Percentiles rank a stretch among this genome's conserved stretches.
Conservation (phyloP, 1,139 yeast genomes). For the Kodamaea sp. region DNA sequence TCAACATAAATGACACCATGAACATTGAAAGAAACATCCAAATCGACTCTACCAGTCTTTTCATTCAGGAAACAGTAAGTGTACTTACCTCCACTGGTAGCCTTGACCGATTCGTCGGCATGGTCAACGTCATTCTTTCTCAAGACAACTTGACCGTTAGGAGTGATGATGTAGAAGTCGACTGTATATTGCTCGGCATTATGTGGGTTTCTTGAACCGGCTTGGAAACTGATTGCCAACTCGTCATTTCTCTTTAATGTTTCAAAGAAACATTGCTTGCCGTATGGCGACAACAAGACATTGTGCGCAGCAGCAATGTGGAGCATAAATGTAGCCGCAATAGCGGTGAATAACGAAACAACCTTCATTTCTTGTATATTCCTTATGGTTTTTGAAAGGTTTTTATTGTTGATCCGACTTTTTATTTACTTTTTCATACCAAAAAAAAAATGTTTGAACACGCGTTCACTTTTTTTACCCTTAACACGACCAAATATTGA, state of each 20-base stretch:
- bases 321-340: slow-evolving; percentile 6
- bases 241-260: slow-evolving; percentile 78
- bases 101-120: slow-evolving; percentile 73
- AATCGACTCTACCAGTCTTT: slow-evolving; percentile 63
- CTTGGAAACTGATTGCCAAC: slow-evolving; percentile 86
- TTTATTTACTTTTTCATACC: background rate
- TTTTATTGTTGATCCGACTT: slow-evolving; percentile 6
- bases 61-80: slow-evolving; percentile 92
- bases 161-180: slow-evolving; percentile 68
- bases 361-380: slow-evolving; percentile 5
- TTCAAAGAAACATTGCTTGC: slow-evolving; percentile 88
- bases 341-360: slow-evolving; percentile 2
- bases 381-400: background rate
- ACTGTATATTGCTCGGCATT: slow-evolving; percentile 73
- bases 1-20: slow-evolving; percentile 91
- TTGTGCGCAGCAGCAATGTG: slow-evolving; percentile 59
- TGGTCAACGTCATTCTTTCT: slow-evolving; percentile 61
- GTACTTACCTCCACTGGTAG: slow-evolving; percentile 68
- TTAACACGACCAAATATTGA: too few relatives aligned
- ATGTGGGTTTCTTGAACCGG: slow-evolving; percentile 82
- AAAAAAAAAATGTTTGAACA: slow-evolving; percentile 1
- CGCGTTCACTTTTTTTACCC: slow-evolving; percentile 5
- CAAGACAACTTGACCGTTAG: slow-evolving; percentile 53
- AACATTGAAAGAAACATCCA: slow-evolving; percentile 92
- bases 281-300: slow-evolving; percentile 77